Evolutionary conservation across 2,329 filamentous ascomycete species (phyloP).

Genomic region (Whalleya microplaca): DNA sequence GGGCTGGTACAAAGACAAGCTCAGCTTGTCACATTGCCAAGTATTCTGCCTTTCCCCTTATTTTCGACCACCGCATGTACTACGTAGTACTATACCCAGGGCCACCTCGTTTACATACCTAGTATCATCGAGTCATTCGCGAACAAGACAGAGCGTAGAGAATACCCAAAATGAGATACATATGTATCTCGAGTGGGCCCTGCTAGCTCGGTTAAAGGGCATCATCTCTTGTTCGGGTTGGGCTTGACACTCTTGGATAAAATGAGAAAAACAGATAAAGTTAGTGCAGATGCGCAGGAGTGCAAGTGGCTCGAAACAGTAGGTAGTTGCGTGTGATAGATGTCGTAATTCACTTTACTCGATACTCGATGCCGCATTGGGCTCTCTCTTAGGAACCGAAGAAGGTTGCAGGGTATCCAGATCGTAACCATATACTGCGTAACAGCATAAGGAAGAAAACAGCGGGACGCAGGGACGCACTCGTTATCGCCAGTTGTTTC

Average conservation of each 20-base stretch:
- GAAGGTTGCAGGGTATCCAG: not conserved
- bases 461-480: no score
- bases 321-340: constrained; percentile 25
- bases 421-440: no score
- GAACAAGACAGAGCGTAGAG: not conserved
- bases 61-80: not conserved
- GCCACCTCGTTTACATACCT: not conserved
- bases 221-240: constrained; percentile 15
- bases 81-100: not conserved
- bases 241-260: constrained; percentile 13
- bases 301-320: constrained; percentile 26
- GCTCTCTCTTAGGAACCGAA: no score
- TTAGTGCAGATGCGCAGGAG: constrained; percentile 7
- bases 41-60: not conserved
- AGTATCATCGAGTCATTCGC: no score
- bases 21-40: not conserved
- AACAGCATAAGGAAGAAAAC: no score
- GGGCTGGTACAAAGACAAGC: not conserved
- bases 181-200: not conserved
- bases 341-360: not conserved
- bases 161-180: not conserved
- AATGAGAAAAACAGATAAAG: constrained; percentile 5
- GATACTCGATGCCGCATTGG: constrained; percentile 9
- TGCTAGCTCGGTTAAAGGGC: not conserved
- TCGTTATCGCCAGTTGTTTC: not conserved